Base-by-base conservation (phyloP, 495 filamentous ascomycete genomes). In the Hypomontagnella monticulosa region DNA sequence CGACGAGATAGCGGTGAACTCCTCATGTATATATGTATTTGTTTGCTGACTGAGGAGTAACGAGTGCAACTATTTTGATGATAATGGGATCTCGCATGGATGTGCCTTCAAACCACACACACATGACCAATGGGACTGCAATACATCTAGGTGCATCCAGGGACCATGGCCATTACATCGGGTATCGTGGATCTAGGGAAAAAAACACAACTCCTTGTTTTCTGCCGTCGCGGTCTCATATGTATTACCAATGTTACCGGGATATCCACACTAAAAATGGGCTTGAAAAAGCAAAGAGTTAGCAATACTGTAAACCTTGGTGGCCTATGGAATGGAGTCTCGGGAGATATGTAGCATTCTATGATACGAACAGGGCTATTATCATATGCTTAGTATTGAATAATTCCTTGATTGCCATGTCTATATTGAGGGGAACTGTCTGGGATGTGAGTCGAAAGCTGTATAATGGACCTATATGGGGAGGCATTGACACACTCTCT, bases 71-170 rank as follows among this genome's bases (percentile, higher is more conserved):
- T 20, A 15, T 18, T 32, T n/a, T 23, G 14, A 55, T 33, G 9
- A 18, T 9, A 27, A 52, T 44, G 38, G 9, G 53, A 52, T 51
- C 23, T 63, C 18, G 27, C 23, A 59, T 54, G 18, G 11, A 41
- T 16, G 36, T 44, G 23, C n/a, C 14, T 38, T 32, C 48, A 34
- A 47, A 48, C 20, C 36, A 15, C 20, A 10, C 20, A 15, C 20
- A 10, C 20, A 32, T 14, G 16, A 42, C 16, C 15, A 44, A 5
- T n/a, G 11, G 20, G 12, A 14, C 23, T 15, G 34, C 3, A n/a
- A 9, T 33, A 36, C n/a, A 46, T 46, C 30, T 12, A 32, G 7
- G 16, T 50, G 14, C 30, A 11, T 40, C 19, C 30, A 40, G 16
- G n/a, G 7, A 30, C 34, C 2, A 20, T 53, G 9, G n/a, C 20